Evolutionary conservation across 768 basidiomycete species (phyloP), one percentile per base, ranked within the genome.

Genomic region (Pisolithus orientalis): DNA sequence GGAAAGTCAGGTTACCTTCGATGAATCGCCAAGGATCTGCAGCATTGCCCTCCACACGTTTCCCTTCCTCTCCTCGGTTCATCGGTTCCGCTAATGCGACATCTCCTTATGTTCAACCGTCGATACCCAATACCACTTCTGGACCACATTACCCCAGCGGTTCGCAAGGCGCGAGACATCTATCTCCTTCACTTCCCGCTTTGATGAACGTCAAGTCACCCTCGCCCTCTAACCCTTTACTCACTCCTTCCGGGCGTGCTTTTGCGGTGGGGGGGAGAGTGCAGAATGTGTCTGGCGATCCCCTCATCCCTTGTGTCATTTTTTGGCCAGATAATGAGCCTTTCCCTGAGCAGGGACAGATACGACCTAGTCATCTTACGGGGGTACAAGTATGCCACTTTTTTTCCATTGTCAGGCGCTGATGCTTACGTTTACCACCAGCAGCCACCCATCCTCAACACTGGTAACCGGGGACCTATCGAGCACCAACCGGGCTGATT

Each of bases 291-390:
- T 90, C 87, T 27, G 72, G 59, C 38, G 87, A 92, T 63, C 87
- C 88, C 17, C 65, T 82, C 46, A 60, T 72, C 28, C 86, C 90
- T 4, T 90, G 90, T 59, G 76, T 90, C 71, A 84, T 92, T 82
- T 92, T 85, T 60, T 93, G 90, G 90, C 90, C 90, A 5, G 90
- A 91, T 66, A 93, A 93, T 59, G 90, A 93, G 63, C 78, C 87
- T 4, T 73, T 89, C 55, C 90, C 90, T 1, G 85, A 87, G 58
- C 83, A 81, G 64, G 82, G 86, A 11, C 90, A 92, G 70, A 87
- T 85, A 53, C 75, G 87, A 3, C 87, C 85, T 0, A 75, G 71
- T 54, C 74, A 63, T 21, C 68, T 84, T 16, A 68, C 72, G 48
- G 82, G 82, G 16, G 59, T 82, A 34, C 73, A 80, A 47, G 86